Conservation (phyloP, 2,329 filamentous ascomycete species). For the Nigrospora osmanthi region DNA sequence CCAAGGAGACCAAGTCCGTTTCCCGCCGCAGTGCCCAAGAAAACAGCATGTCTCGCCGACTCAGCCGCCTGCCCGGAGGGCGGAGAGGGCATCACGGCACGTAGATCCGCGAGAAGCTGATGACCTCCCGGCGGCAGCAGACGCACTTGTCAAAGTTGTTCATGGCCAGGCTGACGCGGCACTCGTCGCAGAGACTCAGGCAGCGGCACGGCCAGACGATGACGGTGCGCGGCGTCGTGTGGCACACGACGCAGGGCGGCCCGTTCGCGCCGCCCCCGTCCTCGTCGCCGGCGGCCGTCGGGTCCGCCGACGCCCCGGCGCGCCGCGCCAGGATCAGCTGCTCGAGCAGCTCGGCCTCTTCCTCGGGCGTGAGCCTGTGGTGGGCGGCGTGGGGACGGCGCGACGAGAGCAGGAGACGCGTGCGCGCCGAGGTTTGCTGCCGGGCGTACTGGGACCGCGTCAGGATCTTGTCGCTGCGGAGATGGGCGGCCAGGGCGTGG, state of each 20-base stretch:
- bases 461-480: slow-evolving; percentile 63
- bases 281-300: slow-evolving; percentile 49
- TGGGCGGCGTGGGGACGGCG: slow-evolving; percentile 23
- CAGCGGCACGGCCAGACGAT: slow-evolving; percentile 97
- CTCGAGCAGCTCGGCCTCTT: slow-evolving; percentile 54
- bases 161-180: slow-evolving; percentile 85
- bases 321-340: slow-evolving; percentile 50
- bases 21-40: too few species aligned
- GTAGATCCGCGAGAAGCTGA: slow-evolving; percentile 84
- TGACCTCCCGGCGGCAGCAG: slow-evolving; percentile 82
- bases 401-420: slow-evolving; percentile 55
- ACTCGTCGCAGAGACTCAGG: slow-evolving; percentile 90
- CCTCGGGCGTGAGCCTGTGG: slow-evolving; percentile 40
- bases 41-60: too few species aligned
- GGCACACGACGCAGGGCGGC: slow-evolving; percentile 89
- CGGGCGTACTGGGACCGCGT: slow-evolving; percentile 73
- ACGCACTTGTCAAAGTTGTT: slow-evolving; percentile 97
- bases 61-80: too few species aligned
- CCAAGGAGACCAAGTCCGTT: too few species aligned
- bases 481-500: slow-evolving; percentile 69
- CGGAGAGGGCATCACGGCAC: slow-evolving; percentile 63
- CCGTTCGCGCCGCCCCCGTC: slow-evolving; percentile 63
- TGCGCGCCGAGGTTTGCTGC: slow-evolving; percentile 60
- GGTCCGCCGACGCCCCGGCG: slow-evolving; percentile 2
- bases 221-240: slow-evolving; percentile 75